Evolutionary conservation across 106 monocot species (phyloP).

Genomic region (Acorus calamus): DNA sequence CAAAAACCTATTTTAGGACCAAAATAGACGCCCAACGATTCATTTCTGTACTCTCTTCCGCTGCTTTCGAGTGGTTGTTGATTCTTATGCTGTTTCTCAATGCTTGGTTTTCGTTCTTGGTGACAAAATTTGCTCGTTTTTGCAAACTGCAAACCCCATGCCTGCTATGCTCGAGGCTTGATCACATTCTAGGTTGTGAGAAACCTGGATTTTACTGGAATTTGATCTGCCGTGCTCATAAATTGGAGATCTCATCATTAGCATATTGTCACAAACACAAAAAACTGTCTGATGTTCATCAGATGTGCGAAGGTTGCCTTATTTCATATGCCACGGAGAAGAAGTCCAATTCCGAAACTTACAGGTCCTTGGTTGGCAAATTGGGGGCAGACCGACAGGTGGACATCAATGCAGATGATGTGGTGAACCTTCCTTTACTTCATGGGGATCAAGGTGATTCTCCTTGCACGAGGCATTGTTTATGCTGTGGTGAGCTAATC

Average conservation of each 20-base stretch:
- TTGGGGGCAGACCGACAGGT: conserved; percentile 4
- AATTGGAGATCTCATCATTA: conserved; percentile 58
- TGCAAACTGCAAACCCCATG: conserved; percentile 73
- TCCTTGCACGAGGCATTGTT: conserved; percentile 17
- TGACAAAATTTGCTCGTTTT: conserved; percentile 48
- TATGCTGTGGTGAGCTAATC: conserved; percentile 40
- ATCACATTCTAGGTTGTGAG: conserved; percentile 56
- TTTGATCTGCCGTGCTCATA: conserved; percentile 60
- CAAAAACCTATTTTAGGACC: too few species aligned
- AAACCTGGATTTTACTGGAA: conserved; percentile 36
- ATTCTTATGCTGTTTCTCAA: conserved; percentile 52
- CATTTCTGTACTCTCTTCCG: conserved; percentile 40
- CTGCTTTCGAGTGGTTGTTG: conserved; percentile 63
- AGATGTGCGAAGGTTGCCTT: conserved; percentile 56
- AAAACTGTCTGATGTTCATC: conserved; percentile 42
- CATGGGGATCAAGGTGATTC: conserved; percentile 15
- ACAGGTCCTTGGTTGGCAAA: conserved; percentile 28
- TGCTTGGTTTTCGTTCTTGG: conserved; percentile 45
- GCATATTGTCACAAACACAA: conserved; percentile 44
- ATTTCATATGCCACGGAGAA: conserved; percentile 34
- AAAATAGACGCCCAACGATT: conserved; percentile 3
- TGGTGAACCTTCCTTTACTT: conserved; percentile 14
- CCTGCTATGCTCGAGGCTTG: conserved; percentile 71
- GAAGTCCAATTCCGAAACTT: conserved; percentile 18
- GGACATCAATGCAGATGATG: conserved; percentile 12